These are phyloP conservation scores for Ogataea zsoltii DNA, from an alignment of 805 yeast genomes.

Conservation along the genomic window DNA sequence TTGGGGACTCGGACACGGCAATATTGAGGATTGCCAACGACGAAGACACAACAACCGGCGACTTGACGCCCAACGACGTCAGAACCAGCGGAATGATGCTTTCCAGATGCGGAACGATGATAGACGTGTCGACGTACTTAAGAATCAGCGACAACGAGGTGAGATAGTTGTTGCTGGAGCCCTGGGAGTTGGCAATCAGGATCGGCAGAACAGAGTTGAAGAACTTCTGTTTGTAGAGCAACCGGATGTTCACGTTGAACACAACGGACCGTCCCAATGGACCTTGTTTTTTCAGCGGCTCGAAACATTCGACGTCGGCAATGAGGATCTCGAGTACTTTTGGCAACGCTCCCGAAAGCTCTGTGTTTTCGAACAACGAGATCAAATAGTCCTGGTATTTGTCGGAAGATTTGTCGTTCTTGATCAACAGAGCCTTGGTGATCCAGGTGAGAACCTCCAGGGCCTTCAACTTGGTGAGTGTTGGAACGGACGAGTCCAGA, in stretches of 20 bases:
- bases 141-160: constrained; percentile 68
- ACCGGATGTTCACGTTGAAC: constrained; percentile 57
- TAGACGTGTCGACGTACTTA: constrained; percentile 60
- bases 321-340: constrained; percentile 63
- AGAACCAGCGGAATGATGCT: constrained; percentile 70
- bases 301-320: constrained; percentile 63
- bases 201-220: constrained; percentile 61
- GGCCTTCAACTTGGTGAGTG: constrained; percentile 22
- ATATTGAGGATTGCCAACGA: constrained; percentile 28
- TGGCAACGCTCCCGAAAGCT: constrained; percentile 44
- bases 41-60: constrained; percentile 25
- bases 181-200: constrained; percentile 49
- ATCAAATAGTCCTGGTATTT: constrained; percentile 37
- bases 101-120: constrained; percentile 64
- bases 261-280: constrained; percentile 32
- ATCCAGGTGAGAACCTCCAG: constrained; percentile 70
- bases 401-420: constrained; percentile 45
- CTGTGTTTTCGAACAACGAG: constrained; percentile 34
- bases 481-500: not conserved
- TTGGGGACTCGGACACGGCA: constrained; percentile 54
- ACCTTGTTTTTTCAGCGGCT: constrained; percentile 40
- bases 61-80: constrained; percentile 47
- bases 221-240: constrained; percentile 78
- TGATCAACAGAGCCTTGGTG: constrained; percentile 66
- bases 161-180: constrained; percentile 48